Evolutionary conservation across 768 basidiomycete species (phyloP), one percentile per base, ranked within the genome.

Genomic region (Leccinellum luteum): DNA sequence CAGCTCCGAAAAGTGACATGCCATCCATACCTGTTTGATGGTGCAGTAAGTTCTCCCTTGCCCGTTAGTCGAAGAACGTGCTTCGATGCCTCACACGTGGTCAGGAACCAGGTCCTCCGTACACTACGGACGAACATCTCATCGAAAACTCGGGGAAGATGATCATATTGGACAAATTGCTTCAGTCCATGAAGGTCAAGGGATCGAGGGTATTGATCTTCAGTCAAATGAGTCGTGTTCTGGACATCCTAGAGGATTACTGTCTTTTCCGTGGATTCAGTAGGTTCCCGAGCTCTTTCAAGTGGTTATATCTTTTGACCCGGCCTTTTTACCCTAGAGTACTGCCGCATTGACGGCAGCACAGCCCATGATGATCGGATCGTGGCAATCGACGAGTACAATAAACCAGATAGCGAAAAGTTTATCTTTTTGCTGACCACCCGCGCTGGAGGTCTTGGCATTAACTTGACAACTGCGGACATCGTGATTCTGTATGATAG

Each of bases 151-250:
- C 85, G 0, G 97, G 96, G 35, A 98, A 98, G 76, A 98, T 98
- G 96, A 78, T 96, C 54, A 95, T 99, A 59, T 83, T 99, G 28
- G 95, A 99, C 78, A 98, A 94, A 72, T 79, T 99, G 0, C 83
- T 98, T 19, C 78, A 79, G 56, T 85, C 81, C 32, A 89, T 98
- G 92, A 93, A 92, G 67, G 86, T 75, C 23, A 94, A 94, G 70
- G 95, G 94, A n/a, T 96, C 93, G 3, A 85, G 96, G 8, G 91
- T 94, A 3, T 83, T 98, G 63, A 97, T 99, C 59, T 99, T 99
- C 78, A 96, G 93, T 65, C 97, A 98, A 73, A 98, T 99, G 97
- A 95, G 92, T 74, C 88, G 97, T n/a, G 91, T 98, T 57, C 80
- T 81, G 14, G 97, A 99, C 72, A 98, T 99, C 57, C 73, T 99